phyloP scores from a whole-genome alignment of 169 alveolate genomes.

The Eimeria brunetti region DNA sequence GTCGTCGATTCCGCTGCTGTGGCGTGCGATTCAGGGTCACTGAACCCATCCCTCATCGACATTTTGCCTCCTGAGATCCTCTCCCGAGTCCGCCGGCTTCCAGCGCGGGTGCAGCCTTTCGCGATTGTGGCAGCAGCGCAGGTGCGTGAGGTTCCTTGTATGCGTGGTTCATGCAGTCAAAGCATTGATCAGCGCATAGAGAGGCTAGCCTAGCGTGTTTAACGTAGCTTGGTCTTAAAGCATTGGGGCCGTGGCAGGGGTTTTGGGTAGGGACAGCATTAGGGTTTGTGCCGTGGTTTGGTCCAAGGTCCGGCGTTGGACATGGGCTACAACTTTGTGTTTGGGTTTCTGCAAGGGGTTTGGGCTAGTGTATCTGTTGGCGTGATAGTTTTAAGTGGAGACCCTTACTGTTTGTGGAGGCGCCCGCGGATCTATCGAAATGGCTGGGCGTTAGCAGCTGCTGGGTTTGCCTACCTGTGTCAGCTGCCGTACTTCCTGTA shows the following conservation, averaged over 20 bases:
- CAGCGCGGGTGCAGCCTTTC: conserved; percentile 78
- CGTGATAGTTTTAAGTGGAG: neutral
- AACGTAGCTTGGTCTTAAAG: neutral
- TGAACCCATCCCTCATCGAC: conserved; percentile 73
- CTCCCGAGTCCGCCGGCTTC: conserved; percentile 73
- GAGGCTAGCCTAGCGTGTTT: too few species aligned
- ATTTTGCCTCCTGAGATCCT: conserved; percentile 72
- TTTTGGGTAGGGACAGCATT: neutral
- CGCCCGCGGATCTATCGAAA: neutral
- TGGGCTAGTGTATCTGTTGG: neutral
- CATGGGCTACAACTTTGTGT: neutral
- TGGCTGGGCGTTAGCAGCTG: neutral
- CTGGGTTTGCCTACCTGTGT: neutral
- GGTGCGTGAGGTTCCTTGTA: conserved; percentile 16
- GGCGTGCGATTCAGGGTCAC: conserved; percentile 48
- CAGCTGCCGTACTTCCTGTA: neutral
- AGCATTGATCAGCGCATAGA: neutral
- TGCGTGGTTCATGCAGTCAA: neutral
- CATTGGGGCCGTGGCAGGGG: neutral
- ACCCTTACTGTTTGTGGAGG: neutral
- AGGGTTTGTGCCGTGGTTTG: neutral
- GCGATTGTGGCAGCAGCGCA: conserved; percentile 79
- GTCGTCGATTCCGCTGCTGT: neutral
- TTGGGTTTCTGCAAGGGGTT: neutral
- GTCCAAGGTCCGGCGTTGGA: neutral